Evolutionary conservation across 2,329 filamentous ascomycete species (phyloP).

Genomic region (Dryadomyces quercus-mongolicae): DNA sequence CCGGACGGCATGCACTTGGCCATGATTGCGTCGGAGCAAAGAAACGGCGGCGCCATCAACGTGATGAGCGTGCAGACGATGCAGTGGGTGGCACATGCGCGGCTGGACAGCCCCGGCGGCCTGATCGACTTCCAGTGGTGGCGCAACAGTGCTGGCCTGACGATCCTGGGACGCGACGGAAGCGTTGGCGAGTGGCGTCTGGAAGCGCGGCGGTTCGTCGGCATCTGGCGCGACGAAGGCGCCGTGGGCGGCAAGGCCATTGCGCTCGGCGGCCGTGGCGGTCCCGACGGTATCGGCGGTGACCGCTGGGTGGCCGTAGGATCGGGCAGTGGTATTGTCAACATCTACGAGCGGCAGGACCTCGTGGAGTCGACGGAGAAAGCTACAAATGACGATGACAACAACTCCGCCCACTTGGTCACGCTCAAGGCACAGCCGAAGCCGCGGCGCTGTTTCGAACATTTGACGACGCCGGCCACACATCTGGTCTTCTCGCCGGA

Average conservation of each 20-base stretch:
- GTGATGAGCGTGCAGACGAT: constrained; percentile 66
- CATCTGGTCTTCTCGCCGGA: constrained; percentile 74
- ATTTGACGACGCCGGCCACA: constrained; percentile 77
- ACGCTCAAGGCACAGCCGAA: constrained; percentile 41
- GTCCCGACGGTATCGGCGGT: constrained; percentile 52
- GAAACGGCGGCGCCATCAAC: constrained; percentile 82
- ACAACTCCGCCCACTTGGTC: constrained; percentile 28
- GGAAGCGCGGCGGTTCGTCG: constrained; percentile 54
- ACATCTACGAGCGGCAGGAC: constrained; percentile 75
- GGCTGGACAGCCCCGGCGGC: constrained; percentile 70
- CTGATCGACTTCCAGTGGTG: constrained; percentile 92
- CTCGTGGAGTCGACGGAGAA: constrained; percentile 35
- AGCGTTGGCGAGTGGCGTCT: constrained; percentile 86
- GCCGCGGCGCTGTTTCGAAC: constrained; percentile 65
- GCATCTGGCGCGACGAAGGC: constrained; percentile 82
- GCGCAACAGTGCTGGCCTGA: constrained; percentile 69
- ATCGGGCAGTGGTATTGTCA: constrained; percentile 76
- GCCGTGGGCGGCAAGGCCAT: constrained; percentile 76
- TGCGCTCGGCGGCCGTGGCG: constrained; percentile 59
- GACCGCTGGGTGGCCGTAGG: constrained; percentile 87
- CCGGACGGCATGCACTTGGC: constrained; percentile 69
- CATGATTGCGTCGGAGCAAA: constrained; percentile 64
- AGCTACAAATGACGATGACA: constrained; percentile 13
- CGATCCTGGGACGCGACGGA: constrained; percentile 73
- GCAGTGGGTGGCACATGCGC: constrained; percentile 77